Percentiles rank a stretch among this genome's conserved stretches.
phyloP scores from a whole-genome alignment of 2,329 filamentous ascomycete genomes.

The Phyllosticta ampelicida region DNA sequence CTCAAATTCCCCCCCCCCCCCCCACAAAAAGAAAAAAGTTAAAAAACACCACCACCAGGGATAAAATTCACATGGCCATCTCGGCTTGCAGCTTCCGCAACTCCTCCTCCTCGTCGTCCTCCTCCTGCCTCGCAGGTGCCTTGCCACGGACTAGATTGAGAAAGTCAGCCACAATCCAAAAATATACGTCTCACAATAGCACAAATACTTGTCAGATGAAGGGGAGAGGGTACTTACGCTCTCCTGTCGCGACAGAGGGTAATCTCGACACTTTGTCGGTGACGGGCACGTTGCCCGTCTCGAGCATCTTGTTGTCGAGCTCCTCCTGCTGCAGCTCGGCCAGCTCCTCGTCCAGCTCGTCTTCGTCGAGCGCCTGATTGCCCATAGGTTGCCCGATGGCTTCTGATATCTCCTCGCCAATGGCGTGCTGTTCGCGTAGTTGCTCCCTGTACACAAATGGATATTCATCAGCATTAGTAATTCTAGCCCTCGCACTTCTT shows the following conservation, averaged over 20 bases:
- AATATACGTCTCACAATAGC: background rate
- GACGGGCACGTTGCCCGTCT: slow-evolving; percentile 75
- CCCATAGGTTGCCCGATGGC: slow-evolving; percentile 63
- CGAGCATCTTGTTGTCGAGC: slow-evolving; percentile 87
- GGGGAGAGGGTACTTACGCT: slow-evolving; percentile 54
- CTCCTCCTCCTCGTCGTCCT: slow-evolving; percentile 95
- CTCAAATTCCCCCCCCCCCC: too few species aligned
- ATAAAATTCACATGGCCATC: slow-evolving; percentile 69
- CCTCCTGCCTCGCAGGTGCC: slow-evolving; percentile 43
- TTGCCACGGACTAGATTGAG: slow-evolving; percentile 34
- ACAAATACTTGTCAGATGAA: background rate
- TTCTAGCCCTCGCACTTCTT: too few species aligned
- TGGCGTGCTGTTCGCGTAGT: slow-evolving; percentile 80
- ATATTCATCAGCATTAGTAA: background rate
- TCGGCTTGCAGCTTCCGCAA: slow-evolving; percentile 86
- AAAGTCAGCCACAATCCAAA: background rate
- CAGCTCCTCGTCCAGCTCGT: slow-evolving; percentile 75
- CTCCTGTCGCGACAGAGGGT: slow-evolving; percentile 62
- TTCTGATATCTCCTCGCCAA: slow-evolving; percentile 84
- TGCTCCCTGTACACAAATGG: slow-evolving; percentile 55
- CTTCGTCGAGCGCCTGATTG: slow-evolving; percentile 70
- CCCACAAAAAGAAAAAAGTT: too few species aligned
- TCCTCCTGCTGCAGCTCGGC: slow-evolving; percentile 82
- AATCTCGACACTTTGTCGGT: slow-evolving; percentile 65
- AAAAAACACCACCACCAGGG: background rate